Percentiles rank a stretch among this genome's conserved stretches.
phyloP scores from a whole-genome alignment of 768 basidiomycete genomes.

The Mycena crocata region DNA sequence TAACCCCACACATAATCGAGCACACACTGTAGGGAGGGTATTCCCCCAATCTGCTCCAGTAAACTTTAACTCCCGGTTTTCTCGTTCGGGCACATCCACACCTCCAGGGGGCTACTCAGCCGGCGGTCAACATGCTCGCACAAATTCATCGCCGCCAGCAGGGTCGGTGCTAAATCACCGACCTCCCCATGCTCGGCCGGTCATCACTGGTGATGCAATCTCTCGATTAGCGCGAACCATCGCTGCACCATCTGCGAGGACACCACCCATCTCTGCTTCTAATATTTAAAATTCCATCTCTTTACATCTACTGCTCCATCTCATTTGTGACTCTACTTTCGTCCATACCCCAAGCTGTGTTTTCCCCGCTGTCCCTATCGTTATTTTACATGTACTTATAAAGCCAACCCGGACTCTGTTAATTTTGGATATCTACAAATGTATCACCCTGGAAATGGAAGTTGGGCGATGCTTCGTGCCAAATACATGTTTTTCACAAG shows the following conservation, averaged over 20 bases:
- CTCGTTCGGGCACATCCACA: constrained; percentile 59
- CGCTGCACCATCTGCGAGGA: constrained; percentile 46
- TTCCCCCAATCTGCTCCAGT: constrained; percentile 43
- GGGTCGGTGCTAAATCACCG: constrained; percentile 51
- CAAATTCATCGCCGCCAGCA: constrained; percentile 73
- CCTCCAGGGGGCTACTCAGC: constrained; percentile 52
- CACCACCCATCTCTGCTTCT: constrained; percentile 35
- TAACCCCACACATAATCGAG: constrained; percentile 60
- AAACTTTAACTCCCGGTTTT: constrained; percentile 45
- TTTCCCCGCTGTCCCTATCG: constrained; percentile 1
- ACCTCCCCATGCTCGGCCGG: constrained; percentile 65
- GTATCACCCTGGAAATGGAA: constrained; percentile 14
- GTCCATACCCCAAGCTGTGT: background rate
- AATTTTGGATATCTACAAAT: constrained; percentile 22
- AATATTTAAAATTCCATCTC: constrained; percentile 39
- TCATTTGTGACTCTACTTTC: background rate
- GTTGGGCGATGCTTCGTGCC: background rate
- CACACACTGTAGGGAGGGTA: constrained; percentile 66
- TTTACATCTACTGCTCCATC: constrained; percentile 2
- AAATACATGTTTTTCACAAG: constrained; percentile 3
- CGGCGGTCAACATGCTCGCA: constrained; percentile 62
- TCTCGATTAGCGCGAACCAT: constrained; percentile 74
- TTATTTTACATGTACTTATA: constrained; percentile 26
- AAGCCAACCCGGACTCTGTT: constrained; percentile 3
- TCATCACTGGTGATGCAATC: constrained; percentile 79